Evolutionary conservation across 768 basidiomycete species (phyloP).

Genomic region (Erythrobasidium yunnanense): DNA sequence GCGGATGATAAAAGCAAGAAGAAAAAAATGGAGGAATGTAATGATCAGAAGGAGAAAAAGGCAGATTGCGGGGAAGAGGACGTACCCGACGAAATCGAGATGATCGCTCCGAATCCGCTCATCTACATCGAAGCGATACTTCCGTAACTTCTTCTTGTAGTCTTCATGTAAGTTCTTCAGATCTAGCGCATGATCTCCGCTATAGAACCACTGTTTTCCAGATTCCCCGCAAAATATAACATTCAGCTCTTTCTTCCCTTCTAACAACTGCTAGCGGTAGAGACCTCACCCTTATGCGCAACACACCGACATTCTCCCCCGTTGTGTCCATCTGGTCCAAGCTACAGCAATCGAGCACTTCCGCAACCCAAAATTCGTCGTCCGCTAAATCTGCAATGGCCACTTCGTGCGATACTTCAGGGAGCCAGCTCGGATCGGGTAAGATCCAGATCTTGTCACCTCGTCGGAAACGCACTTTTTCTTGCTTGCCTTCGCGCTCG

Average conservation of each 20-base stretch:
- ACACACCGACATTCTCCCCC: not conserved
- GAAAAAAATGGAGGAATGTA: too few relatives aligned
- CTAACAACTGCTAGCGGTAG: too few relatives aligned
- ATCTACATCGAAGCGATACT: constrained; percentile 9
- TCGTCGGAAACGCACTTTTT: constrained; percentile 5
- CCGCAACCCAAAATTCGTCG: constrained; percentile 18
- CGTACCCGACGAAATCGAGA: constrained; percentile 19
- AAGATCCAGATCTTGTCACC: constrained; percentile 23
- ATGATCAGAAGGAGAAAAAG: too few relatives aligned
- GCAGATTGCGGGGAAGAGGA: too few relatives aligned
- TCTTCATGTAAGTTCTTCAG: constrained; percentile 7
- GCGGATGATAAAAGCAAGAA: too few relatives aligned
- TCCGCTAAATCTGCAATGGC: constrained; percentile 11
- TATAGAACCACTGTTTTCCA: constrained; percentile 10
- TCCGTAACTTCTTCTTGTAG: constrained; percentile 19
- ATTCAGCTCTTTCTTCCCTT: not conserved
- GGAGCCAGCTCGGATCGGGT: constrained; percentile 16
- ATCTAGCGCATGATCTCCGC: not conserved
- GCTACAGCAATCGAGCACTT: constrained; percentile 16
- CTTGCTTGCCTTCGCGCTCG: constrained; percentile 19
- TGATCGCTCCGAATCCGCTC: constrained; percentile 22
- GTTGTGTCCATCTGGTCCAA: not conserved
- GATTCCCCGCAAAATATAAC: not conserved
- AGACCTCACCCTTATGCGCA: not conserved
- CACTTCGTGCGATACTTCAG: constrained; percentile 2